Conservation (phyloP, 306 rosid genomes). For the Parietaria judaica region DNA sequence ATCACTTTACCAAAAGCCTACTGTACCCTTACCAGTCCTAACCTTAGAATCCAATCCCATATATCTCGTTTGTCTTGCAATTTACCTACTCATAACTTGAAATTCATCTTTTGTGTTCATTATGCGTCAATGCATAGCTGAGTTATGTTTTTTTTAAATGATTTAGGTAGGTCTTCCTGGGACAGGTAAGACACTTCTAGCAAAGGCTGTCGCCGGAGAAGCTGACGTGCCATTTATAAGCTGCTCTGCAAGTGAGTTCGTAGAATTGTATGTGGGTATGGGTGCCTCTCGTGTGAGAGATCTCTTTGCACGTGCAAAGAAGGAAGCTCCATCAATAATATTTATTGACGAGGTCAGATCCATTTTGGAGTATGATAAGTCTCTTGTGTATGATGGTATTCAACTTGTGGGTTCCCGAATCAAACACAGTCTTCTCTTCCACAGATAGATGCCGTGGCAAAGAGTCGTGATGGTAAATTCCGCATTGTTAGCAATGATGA, state of each 20-base stretch:
- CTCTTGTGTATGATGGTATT: conserved; percentile 10
- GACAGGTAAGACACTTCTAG: conserved; percentile 98
- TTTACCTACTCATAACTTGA: conserved; percentile 1
- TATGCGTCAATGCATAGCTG: conserved; percentile 2
- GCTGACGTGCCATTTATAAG: conserved; percentile 97
- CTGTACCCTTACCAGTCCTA: not conserved
- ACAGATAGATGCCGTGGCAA: conserved; percentile 99
- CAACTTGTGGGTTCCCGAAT: conserved; percentile 13
- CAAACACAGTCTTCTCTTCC: conserved; percentile 12
- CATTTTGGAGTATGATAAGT: not conserved
- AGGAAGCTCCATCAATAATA: conserved; percentile 91
- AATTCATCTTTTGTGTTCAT: conserved; percentile 1
- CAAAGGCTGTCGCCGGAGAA: conserved; percentile 98
- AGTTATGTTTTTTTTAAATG: conserved; percentile 23
- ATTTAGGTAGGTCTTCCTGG: conserved; percentile 99
- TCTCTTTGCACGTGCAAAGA: conserved; percentile 98
- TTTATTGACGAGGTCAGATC: conserved; percentile 85
- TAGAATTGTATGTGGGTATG: conserved; percentile 98
- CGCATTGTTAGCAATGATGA: conserved; percentile 94
- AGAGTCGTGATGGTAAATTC: conserved; percentile 96
- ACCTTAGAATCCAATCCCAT: not conserved
- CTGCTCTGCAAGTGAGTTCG: conserved; percentile 99
- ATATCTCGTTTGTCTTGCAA: not conserved
- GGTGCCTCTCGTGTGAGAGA: conserved; percentile 99
- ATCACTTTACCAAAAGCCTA: too few relatives aligned